Evolutionary conservation across 805 yeast species (phyloP), one percentile per base, ranked within the genome.

Genomic region (Yueomyces sp.): DNA sequence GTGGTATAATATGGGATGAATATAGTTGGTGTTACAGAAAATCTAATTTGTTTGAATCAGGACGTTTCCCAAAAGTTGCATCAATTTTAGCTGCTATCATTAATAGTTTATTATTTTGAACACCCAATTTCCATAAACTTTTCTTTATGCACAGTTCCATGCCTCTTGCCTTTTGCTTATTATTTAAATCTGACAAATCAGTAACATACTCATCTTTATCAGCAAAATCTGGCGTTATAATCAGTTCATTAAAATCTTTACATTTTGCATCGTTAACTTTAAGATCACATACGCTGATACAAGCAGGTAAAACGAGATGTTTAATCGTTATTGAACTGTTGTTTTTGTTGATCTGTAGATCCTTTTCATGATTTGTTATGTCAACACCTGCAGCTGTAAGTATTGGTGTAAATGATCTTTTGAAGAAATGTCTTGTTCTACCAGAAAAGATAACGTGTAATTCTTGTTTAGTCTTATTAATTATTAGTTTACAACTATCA

Each of bases 391-490:
- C 36, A 9, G 42, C 46, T 5, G 30, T 26, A 11, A 54, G 40
- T 3, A 44, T 41, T 3, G 37, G 39, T 9, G 46, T 41, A 40
- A 54, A 58, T 4, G 47, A 31, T 9, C 31, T 41, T 38, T 50
- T 51, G 34, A 56, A 55, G 27, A 37, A 48, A 29, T 33, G 34
- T 2, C 51, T 50, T 1, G 52, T 44, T 27, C 45, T 42, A 12
- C 54, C 54, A 5, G 45, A 37, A 28, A 60, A 36, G 11, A 47
- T 46, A 7, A 60, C 45, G 42, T 58, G 57, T 3, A 55, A 48
- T 3, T 43, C 47, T 45, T 51, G 48, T n/a, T 49, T 50, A 33
- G 54, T 52, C 42, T 62, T 57, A 33, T 68, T 54, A 42, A 65
- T 50, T 27, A 67, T 42, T 37, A 57, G 42, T 43, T 55, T 40